Base-by-base conservation (phyloP, 768 basidiomycete genomes). In the Hirschioporus abietinus region DNA sequence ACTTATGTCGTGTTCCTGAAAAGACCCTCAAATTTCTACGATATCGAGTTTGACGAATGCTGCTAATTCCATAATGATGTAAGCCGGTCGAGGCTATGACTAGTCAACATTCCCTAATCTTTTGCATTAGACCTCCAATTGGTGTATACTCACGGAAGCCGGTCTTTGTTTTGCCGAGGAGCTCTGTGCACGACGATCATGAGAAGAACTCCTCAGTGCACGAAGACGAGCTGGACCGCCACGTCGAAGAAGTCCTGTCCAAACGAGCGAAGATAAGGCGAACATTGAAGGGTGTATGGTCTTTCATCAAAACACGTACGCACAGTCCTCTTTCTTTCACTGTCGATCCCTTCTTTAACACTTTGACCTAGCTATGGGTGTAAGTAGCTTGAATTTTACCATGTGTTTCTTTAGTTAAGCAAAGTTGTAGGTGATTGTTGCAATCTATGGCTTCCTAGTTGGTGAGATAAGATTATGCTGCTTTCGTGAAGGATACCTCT, bases 261-360 rank as follows among this genome's bases (percentile, higher is more conserved):
- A 84, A 86, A 66, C 84, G 85, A 18, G 85, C 87, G 18, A 86
- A 83, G 66, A 57, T 73, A 3, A 81, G 83, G 66, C 82, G 88
- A 20, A 87, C 84, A 0, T 74, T 90, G 71, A 80, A 81, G 70
- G 93, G 93, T 3, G 78, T 94, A 2, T 92, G 92, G 90, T 83
- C 88, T 1, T 95, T 93, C 72, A 75, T 94, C 66, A 92, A 91
- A 78, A 95, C 93, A 65, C 93, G 89, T 89, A 77, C 68, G 86
- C 80, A 15, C 10, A 20, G 64, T 58, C 7, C 62, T 57, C 60
- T 61, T 23, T 12, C 20, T 61, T 57, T 42, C 42, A 42, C 20
- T 30, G 26, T 6, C 25, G 23, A 20, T 17, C 36, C 23, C 20
- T 9, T 4, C 64, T 25, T 64, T 66, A 26, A 66, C 18, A 23